A percentile compares a stretch with the other conserved stretches of the same genome.
Evolutionary conservation across 352 stramenopile genomes (phyloP).

Genomic region (Globisporangium camurandrum): DNA sequence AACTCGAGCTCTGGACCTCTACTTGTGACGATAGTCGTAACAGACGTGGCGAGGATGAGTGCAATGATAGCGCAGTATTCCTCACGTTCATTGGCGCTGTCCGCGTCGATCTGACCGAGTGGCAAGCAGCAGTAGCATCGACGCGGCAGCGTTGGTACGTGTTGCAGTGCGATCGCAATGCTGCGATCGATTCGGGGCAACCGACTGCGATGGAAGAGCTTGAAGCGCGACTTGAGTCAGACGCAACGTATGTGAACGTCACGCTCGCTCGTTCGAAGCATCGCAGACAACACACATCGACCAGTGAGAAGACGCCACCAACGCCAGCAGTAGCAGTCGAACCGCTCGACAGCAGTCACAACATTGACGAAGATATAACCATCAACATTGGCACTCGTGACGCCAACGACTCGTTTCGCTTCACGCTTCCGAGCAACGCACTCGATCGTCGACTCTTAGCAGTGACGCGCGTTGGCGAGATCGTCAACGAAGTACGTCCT

Average conservation of each 20-base stretch:
- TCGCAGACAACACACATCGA: not conserved
- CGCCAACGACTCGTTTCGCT: not conserved
- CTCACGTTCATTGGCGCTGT: constrained; percentile 7
- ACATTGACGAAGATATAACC: not conserved
- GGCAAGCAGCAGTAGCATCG: not conserved
- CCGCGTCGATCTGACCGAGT: constrained; percentile 1
- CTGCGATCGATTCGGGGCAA: not conserved
- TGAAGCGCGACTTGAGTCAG: not conserved
- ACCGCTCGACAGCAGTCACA: not conserved
- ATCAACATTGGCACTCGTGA: no score
- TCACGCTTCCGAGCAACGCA: constrained; percentile 6
- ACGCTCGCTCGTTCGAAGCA: not conserved
- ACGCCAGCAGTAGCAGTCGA: not conserved
- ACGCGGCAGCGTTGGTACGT: constrained; percentile 6
- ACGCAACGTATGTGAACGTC: constrained; percentile 2
- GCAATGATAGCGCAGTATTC: not conserved
- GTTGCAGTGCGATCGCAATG: not conserved
- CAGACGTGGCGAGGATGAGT: not conserved
- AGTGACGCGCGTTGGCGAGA: constrained; percentile 9
- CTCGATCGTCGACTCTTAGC: constrained; percentile 3
- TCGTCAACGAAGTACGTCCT: constrained; percentile 8
- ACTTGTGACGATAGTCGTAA: no score
- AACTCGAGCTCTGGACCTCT: constrained; percentile 9
- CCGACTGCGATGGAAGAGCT: constrained; percentile 2
- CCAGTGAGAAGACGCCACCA: not conserved